Conservation (phyloP, 306 rosid species). For the Prunus kanzakura region DNA sequence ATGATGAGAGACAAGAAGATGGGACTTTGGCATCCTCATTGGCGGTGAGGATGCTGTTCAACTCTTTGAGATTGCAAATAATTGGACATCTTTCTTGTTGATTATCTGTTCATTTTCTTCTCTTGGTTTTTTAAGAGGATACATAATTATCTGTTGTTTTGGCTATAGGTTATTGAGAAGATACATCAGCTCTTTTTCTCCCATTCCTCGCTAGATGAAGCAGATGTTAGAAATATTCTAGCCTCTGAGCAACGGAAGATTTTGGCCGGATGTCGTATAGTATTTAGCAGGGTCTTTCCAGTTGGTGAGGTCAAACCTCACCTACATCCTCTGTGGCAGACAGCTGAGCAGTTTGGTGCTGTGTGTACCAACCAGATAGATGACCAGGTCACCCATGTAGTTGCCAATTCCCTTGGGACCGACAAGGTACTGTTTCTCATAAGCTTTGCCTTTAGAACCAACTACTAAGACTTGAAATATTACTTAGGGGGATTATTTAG, state of each 20-base stretch:
- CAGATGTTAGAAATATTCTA: constrained; percentile 89
- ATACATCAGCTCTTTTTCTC: constrained; percentile 79
- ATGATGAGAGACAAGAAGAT: constrained; percentile 89
- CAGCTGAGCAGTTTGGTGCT: constrained; percentile 98
- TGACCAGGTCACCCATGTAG: constrained; percentile 96
- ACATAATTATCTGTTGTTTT: constrained; percentile 33
- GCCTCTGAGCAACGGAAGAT: constrained; percentile 83
- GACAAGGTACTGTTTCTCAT: constrained; percentile 70
- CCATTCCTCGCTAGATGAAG: constrained; percentile 69
- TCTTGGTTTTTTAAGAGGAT: constrained; percentile 82
- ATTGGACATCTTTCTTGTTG: constrained; percentile 11
- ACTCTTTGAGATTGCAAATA: constrained; percentile 11
- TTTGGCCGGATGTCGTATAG: constrained; percentile 80
- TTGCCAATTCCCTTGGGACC: constrained; percentile 85
- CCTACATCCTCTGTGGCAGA: constrained; percentile 91
- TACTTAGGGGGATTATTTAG: not conserved
- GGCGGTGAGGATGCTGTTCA: constrained; percentile 49
- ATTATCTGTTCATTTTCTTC: constrained; percentile 23
- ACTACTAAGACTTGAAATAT: not conserved
- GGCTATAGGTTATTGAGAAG: constrained; percentile 77
- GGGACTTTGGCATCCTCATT: constrained; percentile 90
- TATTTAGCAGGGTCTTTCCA: constrained; percentile 94
- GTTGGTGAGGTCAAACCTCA: constrained; percentile 89
- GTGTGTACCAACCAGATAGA: constrained; percentile 79
- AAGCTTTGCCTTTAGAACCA: constrained; percentile 5